Evolutionary conservation across 2,329 filamentous ascomycete genomes (phyloP).

Genomic region (Pseudogymnoascus destructans): DNA sequence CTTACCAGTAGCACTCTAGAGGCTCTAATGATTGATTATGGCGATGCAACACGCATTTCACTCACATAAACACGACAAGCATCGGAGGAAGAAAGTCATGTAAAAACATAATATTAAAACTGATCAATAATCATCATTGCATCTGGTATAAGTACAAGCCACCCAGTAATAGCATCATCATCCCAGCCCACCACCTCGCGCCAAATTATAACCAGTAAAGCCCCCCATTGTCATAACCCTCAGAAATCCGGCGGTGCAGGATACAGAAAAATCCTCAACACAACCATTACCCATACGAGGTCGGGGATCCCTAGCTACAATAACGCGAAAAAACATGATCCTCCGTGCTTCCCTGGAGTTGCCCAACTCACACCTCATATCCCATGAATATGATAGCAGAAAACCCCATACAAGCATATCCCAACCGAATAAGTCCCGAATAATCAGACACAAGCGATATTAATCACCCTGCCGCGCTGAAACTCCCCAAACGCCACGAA

Average conservation of each 20-base stretch:
- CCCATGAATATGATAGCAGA: conserved; percentile 8
- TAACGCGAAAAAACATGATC: conserved; percentile 7
- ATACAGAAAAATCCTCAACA: conserved; percentile 3
- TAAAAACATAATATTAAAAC: background rate
- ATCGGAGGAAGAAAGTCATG: background rate
- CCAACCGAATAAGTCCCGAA: conserved; percentile 2
- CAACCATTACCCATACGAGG: conserved; percentile 8
- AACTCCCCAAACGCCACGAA: conserved; percentile 7
- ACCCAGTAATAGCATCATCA: conserved; percentile 9
- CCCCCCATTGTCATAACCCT: conserved; percentile 9
- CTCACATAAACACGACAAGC: background rate
- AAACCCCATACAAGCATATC: conserved; percentile 5
- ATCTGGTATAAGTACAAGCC: conserved; percentile 10
- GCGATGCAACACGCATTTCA: background rate
- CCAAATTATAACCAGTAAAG: conserved; percentile 10
- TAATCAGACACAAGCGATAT: conserved; percentile 8
- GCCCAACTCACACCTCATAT: conserved; percentile 5
- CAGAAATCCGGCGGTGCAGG: conserved; percentile 2
- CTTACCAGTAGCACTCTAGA: background rate
- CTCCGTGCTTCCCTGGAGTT: conserved; percentile 7
- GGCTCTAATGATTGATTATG: background rate
- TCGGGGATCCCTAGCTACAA: conserved; percentile 8
- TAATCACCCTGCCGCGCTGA: conserved; percentile 4
- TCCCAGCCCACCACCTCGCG: conserved; percentile 7
- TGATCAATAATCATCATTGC: conserved; percentile 9